Evolutionary conservation across 768 basidiomycete species (phyloP), one percentile per base, ranked within the genome.

Genomic region (Podaxis pistillaris): DNA sequence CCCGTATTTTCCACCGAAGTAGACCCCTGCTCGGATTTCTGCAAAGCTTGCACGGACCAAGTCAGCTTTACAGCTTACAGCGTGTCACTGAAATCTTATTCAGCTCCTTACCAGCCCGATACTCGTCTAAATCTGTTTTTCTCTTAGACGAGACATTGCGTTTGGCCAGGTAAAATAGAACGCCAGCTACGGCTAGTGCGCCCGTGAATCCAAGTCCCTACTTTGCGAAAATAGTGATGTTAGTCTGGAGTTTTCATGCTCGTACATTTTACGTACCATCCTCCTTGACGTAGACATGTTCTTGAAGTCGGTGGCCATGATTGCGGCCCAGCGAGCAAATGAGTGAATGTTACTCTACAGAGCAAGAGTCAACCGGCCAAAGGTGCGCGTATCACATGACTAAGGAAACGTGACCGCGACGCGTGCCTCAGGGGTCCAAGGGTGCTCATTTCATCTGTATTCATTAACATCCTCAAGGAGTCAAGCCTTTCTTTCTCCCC

Each of bases 161-260:
- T 66, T 76, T 79, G 9, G 73, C 75, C 9, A 69, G 49, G 59
- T 77, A 78, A 36, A 78, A 72, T 0, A 72, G 65, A 4, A 70
- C 60, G 12, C 75, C 77, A 37, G 73, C 72, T 15, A 73, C 64
- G 3, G 71, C 49, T 15, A 78, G 68, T 4, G 69, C 69, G 4
- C 74, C 75, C 49, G 69, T 63, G 41, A 78, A 76, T 22, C 68
- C 72, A 4, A 68, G 58, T 24, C 66, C 69, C 77, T 78, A 65
- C 51, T 58, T 57, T 47, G 44, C 2, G 17, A 50, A 30, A 38
- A 56, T 38, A 19, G 24, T 19, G 19, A 40, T 30, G 26, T 40
- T 38, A 44, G 1, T 6, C n/a, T 26, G 7, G n/a, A 59, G 57
- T 13, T 26, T 11, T 4, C 5, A 63, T 30, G 1, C 19, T n/a